A percentile compares a stretch with the other conserved stretches of the same genome.
Conservation (phyloP, 371 early-diverging fungal species). For the Zancudomyces culisetae region DNA sequence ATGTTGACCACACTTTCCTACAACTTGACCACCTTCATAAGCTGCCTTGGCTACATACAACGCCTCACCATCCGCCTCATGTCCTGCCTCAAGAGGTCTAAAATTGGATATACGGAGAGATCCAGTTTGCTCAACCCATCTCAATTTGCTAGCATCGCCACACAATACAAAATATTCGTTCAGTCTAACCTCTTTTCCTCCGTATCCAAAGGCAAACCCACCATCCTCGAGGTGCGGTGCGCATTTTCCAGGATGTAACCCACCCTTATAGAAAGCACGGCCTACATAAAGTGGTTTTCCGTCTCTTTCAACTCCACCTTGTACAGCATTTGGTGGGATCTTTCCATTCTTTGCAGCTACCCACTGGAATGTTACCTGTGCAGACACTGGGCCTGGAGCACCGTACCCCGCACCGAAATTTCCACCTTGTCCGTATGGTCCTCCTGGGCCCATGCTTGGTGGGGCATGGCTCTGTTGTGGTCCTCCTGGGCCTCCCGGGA, state of each 20-base stretch:
- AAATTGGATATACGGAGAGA: conserved; percentile 4
- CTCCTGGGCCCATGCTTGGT: background rate
- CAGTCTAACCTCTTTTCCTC: conserved; percentile 18
- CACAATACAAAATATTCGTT: conserved; percentile 28
- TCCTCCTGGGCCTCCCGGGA: background rate
- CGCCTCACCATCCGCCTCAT: conserved; percentile 24
- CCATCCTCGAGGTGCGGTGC: conserved; percentile 20
- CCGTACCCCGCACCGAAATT: too few relatives aligned
- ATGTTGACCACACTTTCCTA: conserved; percentile 26
- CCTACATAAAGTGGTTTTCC: conserved; percentile 29
- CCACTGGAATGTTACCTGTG: conserved; percentile 18
- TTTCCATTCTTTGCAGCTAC: conserved; percentile 15
- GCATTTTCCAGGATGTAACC: conserved; percentile 31
- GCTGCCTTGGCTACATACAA: conserved; percentile 27
- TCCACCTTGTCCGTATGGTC: too few relatives aligned
- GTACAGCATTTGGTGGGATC: conserved; percentile 28
- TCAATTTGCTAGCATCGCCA: conserved; percentile 25
- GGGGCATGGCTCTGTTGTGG: background rate
- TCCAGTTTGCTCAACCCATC: conserved; percentile 25
- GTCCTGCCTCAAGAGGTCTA: conserved; percentile 24
- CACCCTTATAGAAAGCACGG: conserved; percentile 24
- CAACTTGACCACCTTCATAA: conserved; percentile 16
- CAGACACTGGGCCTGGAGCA: background rate
- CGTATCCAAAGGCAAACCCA: conserved; percentile 25
- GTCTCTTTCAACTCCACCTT: conserved; percentile 25